These are phyloP conservation scores for Boletus sensibilis DNA, from an alignment of 768 basidiomycete genomes.

Conservation along the genomic window DNA sequence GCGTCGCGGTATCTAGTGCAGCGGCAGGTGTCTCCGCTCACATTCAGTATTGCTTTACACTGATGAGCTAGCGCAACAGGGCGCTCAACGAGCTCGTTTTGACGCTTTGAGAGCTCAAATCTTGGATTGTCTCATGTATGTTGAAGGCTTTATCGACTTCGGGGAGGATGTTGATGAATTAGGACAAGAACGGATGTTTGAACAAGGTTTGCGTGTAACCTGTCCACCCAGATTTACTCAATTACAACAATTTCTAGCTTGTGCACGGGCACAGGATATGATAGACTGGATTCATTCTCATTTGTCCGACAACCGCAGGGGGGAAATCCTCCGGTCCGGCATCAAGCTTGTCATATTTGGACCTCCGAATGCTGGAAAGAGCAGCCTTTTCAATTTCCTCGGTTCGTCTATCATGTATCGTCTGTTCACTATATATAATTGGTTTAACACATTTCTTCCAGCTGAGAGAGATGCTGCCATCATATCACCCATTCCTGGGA, in stretches of 20 bases:
- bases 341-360: constrained; percentile 87
- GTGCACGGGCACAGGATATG: constrained; percentile 47
- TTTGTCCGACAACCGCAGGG: constrained; percentile 68
- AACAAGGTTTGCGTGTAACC: constrained; percentile 49
- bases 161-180: constrained; percentile 84
- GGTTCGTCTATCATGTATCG: constrained; percentile 40
- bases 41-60: neutral
- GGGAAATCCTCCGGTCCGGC: constrained; percentile 82
- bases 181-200: constrained; percentile 71
- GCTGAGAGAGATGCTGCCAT: constrained; percentile 89
- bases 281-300: constrained; percentile 51
- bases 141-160: constrained; percentile 92
- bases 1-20: constrained; percentile 65
- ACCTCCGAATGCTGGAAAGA: constrained; percentile 94
- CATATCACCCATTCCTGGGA: constrained; percentile 83
- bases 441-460: constrained; percentile 28
- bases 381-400: constrained; percentile 80
- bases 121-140: constrained; percentile 68
- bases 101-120: constrained; percentile 64
- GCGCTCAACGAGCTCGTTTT: constrained; percentile 56
- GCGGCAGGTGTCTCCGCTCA: constrained; percentile 47
- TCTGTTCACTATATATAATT: neutral
- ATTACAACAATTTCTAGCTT: constrained; percentile 41
- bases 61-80: constrained; percentile 44
- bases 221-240: neutral